Evolutionary conservation across 2,329 filamentous ascomycete genomes (phyloP), one percentile per base, ranked within the genome.

Genomic region (Lizonia empirigonia): DNA sequence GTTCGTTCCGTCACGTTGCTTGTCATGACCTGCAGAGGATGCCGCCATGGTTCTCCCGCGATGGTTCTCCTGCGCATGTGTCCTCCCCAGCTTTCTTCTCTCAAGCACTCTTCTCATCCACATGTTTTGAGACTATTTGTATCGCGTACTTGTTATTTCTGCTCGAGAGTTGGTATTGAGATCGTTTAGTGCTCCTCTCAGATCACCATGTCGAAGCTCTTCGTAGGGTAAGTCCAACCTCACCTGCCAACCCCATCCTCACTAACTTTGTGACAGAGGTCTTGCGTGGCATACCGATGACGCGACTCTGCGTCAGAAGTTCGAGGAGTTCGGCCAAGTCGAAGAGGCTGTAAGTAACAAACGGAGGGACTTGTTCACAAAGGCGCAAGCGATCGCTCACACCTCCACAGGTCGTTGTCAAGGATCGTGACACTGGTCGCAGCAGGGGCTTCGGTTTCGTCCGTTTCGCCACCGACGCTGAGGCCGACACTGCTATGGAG

Each of bases 221-320:
- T 97, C 75, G 90, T 96, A 75, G 91, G 91, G 91, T 96, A 82
- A 79, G 88, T 70, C 22, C 29, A 16, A 36, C 48, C 35, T 50
- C 26, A 29, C 41, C 41, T 39, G n/a, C 30, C 20, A n/a, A 23
- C 32, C n/a, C 26, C 13, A 8, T n/a, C 27, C 15, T 16, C 15
- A 34, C 59, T 60, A 39, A 67, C 51, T 9, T 27, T 15, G 19
- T n/a, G 10, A 32, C 70, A 96, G 93, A 72, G 94, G 94, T 83
- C 91, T 99, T 65, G 91, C 94, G 70, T 99, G 94, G 94, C 92
- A 97, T 80, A 99, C 94, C 60, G 91, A 95, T 76, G 93, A 97
- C 77, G 78, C 79, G 35, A 91, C 90, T 63, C 81, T 99, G 62
- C 88, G 90, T 70, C 80, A 88, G 72, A 96, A 96, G 77, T 99